Evolutionary conservation across 116 monocot species (phyloP), one percentile per base, ranked within the genome.

Genomic region (Posidonia oceanica): DNA sequence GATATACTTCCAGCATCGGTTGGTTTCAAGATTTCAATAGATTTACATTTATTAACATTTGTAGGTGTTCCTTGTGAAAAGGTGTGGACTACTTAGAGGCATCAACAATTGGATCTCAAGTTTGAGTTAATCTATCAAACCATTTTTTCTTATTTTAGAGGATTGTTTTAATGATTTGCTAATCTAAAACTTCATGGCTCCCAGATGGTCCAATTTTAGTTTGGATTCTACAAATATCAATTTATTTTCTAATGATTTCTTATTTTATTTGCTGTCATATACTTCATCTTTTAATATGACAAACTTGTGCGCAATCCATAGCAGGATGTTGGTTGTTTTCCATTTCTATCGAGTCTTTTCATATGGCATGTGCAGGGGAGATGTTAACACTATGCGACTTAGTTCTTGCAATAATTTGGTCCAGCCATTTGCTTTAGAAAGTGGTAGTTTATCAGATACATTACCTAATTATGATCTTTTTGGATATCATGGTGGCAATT

Each of bases 401-500:
- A 29, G n/a, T 20, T 70, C 51, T 62, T 63, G 21, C 36, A 66
- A 36, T 52, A 59, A 11, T 4, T 69, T 52, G 69, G 63, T 60
- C 52, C 36, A 69, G 37, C 39, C 60, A 61, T 76, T 76, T n/a
- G n/a, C n/a, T n/a, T n/a, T n/a, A n/a, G n/a, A n/a, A n/a, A n/a
- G n/a, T n/a, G n/a, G n/a, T n/a, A n/a, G n/a, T n/a, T 67, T 66
- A 66, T 15, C 36, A 52, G 4, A 59, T 14, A 38, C 52, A 21
- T 68, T 11, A 2, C 51, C 1, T 17, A 52, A 52, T 36, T 51
- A 40, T 52, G 22, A 52, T 42, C 17, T 17, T 55, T 56, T 74
- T 39, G 66, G 66, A 22, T 18, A 0, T 38, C 4, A 21, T 56
- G 39, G 7, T 64, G 69, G 97, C 92, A n/a, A n/a, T n/a, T n/a